Conservation (phyloP, 108 stramenopile species). For the Pseudonitzschia pungens region DNA sequence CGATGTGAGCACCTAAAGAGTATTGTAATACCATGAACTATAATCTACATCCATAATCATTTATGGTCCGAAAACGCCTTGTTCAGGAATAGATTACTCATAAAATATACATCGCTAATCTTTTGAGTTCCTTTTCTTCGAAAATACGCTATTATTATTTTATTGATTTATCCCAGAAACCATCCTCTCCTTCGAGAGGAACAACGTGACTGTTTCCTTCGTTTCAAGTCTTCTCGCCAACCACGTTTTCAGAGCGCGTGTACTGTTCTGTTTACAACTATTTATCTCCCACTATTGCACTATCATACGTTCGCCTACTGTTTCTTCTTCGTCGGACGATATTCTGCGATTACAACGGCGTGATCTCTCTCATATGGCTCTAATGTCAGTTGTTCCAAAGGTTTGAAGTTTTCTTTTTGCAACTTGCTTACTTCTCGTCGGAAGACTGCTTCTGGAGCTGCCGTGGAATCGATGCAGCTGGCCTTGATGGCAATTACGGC, state of each 20-base stretch:
- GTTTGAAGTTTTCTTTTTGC: conserved; percentile 95
- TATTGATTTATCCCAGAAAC: not conserved
- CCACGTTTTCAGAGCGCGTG: not conserved
- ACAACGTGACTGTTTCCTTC: conserved; percentile 3
- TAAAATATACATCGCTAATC: conserved; percentile 14
- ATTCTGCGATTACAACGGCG: conserved; percentile 96
- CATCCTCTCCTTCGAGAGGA: not conserved
- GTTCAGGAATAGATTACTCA: no score
- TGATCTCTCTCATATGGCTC: conserved; percentile 99
- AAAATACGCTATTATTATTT: no score
- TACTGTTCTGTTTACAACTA: conserved; percentile 1
- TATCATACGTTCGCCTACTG: not conserved
- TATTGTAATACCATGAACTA: no score
- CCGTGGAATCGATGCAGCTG: conserved; percentile 98
- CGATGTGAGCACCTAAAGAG: no score
- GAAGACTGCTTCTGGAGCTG: conserved; percentile 99
- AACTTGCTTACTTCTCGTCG: conserved; percentile 93
- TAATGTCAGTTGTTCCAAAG: conserved; percentile 98
- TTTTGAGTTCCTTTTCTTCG: not conserved
- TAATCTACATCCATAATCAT: no score
- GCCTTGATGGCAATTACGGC: conserved; percentile 99
- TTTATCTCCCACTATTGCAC: no score
- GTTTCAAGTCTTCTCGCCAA: no score
- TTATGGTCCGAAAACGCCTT: not conserved
- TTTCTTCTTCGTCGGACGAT: conserved; percentile 89